Base-by-base conservation (phyloP, 2,329 filamentous ascomycete genomes). In the Colletotrichum sp. region DNA sequence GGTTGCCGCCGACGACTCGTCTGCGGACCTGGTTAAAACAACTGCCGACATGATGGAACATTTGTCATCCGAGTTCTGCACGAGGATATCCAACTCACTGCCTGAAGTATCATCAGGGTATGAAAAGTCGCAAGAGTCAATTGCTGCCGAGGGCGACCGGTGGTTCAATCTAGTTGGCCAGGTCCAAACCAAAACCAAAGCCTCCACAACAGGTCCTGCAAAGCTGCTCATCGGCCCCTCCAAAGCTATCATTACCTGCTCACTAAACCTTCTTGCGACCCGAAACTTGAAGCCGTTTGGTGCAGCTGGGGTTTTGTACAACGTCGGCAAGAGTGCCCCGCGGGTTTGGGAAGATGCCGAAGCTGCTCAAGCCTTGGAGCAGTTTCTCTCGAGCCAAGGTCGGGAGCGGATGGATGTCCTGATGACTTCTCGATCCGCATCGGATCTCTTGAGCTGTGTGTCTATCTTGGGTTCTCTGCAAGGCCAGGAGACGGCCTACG, bases 51-150 rank as follows among this genome's bases (percentile, higher is more conserved):
- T 93, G 77, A 97, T 95, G 94, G 83, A 87, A 4, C 86, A 86
- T 3, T 84, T 95, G n/a, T 90, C 91, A 0, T 85, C 90, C 2
- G 83, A 88, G 0, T 85, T 98, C n/a, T 87, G 93, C 30, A 87
- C 91, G 36, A 89, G 90, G 48, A 92, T 98, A 72, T 93, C 92
- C 70, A 91, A 91, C 8, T 98, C 95, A 0, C 89, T 95, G 7
- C 95, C 96, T 1, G 95, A 96, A 81, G 92, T 96, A 72, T 96
- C 95, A 0, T 93, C 93, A 77, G 94, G 95, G 22, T 94, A 94
- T 79, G 89, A 91, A 30, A 88, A 89, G 57, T 98, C 95, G 0
- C 95, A 98, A 82, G 89, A 91, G 67, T 87, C 88, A 55, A 88
- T 98, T 30, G 90, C 91, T 12, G 88, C 92, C 8, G 90, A 94